These are phyloP conservation scores for Helicocarpus griseus DNA, from an alignment of 2,329 filamentous ascomycete species.

Conservation along the genomic window DNA sequence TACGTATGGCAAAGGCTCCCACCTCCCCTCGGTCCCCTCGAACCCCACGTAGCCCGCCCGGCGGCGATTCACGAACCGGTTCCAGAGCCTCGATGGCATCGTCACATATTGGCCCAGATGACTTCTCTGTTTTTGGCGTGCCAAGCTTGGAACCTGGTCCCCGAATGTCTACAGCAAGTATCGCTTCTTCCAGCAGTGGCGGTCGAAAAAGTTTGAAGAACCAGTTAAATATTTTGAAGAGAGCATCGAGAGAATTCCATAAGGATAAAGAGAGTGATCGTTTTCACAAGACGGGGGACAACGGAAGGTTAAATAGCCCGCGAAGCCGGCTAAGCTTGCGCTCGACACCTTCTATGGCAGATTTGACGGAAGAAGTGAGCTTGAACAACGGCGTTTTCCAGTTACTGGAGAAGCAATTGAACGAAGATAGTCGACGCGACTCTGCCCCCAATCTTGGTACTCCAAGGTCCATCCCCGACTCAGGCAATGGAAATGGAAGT, in stretches of 20 bases:
- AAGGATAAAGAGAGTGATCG: conserved; percentile 30
- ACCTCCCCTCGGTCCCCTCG: conserved; percentile 51
- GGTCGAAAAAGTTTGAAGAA: conserved; percentile 30
- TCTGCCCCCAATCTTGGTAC: conserved; percentile 27
- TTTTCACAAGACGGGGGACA: conserved; percentile 19
- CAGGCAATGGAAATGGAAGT: conserved; percentile 18
- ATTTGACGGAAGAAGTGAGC: conserved; percentile 29
- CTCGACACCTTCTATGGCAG: conserved; percentile 33
- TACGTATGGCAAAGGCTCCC: conserved; percentile 72
- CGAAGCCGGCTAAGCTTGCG: conserved; percentile 30
- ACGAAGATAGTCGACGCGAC: conserved; percentile 9
- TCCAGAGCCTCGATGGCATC: conserved; percentile 32
- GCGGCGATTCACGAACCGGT: conserved; percentile 29
- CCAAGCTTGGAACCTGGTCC: conserved; percentile 32
- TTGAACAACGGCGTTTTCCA: conserved; percentile 1
- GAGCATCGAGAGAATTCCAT: conserved; percentile 27
- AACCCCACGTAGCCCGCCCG: conserved; percentile 42
- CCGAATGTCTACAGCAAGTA: conserved; percentile 28
- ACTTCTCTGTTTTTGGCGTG: conserved; percentile 26
- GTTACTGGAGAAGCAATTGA: not conserved
- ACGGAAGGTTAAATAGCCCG: conserved; percentile 23
- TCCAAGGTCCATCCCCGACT: conserved; percentile 19
- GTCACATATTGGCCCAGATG: conserved; percentile 23
- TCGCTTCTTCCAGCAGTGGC: conserved; percentile 30
- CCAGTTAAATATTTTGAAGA: conserved; percentile 25